Conservation (phyloP, 1,139 yeast species). For the Yamadazyma friedrichii region DNA sequence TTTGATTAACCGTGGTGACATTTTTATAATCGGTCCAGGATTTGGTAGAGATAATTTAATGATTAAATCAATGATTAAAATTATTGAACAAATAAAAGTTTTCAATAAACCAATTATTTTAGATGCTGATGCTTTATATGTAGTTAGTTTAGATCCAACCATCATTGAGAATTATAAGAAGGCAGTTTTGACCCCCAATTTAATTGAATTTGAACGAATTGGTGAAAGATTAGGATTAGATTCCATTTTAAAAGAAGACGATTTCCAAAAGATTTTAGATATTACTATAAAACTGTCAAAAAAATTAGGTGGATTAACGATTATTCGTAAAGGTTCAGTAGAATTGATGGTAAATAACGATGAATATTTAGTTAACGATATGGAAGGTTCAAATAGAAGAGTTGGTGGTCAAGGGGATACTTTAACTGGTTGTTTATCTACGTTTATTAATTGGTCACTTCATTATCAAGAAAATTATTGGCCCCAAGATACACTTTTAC, state of each 20-base stretch:
- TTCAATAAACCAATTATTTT: slow-evolving; percentile 64
- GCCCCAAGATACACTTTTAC: slow-evolving; percentile 31
- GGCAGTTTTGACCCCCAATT: slow-evolving; percentile 85
- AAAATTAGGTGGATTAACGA: slow-evolving; percentile 58
- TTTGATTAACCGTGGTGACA: slow-evolving; percentile 68
- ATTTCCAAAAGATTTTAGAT: slow-evolving; percentile 21
- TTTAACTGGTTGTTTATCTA: slow-evolving; percentile 43
- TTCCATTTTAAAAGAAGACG: slow-evolving; percentile 25
- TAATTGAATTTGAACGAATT: slow-evolving; percentile 76
- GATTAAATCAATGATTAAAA: slow-evolving; percentile 56
- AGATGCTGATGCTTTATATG: slow-evolving; percentile 85
- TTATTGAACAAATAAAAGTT: slow-evolving; percentile 57
- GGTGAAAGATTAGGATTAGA: slow-evolving; percentile 42
- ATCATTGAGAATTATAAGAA: slow-evolving; percentile 47
- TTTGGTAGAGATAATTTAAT: slow-evolving; percentile 78
- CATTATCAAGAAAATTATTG: slow-evolving; percentile 59
- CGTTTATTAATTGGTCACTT: slow-evolving; percentile 43
- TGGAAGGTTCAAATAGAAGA: slow-evolving; percentile 56
- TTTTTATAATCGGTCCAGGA: slow-evolving; percentile 90
- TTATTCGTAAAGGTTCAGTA: slow-evolving; percentile 67
- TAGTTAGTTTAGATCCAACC: slow-evolving; percentile 57
- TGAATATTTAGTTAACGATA: slow-evolving; percentile 34
- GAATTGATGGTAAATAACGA: slow-evolving; percentile 64
- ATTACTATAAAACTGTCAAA: slow-evolving; percentile 49
- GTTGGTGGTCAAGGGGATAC: slow-evolving; percentile 54